phyloP scores from a whole-genome alignment of 164 flowering plant genomes.

The Vitis labrusca region DNA sequence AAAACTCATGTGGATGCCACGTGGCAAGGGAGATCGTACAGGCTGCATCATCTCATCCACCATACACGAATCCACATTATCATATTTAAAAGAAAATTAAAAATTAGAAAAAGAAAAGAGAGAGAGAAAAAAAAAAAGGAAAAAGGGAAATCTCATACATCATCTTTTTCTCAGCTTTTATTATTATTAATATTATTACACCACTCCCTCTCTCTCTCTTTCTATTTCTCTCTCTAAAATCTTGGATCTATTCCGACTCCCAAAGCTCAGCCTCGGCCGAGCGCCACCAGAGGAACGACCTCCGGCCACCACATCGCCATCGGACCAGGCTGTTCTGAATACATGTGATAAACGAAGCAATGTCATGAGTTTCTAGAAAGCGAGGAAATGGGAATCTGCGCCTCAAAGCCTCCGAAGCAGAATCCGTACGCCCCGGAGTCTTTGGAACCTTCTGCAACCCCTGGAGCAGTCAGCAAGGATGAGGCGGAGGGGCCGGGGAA shows the following conservation, averaged over 20 bases:
- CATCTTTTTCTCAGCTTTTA: not conserved
- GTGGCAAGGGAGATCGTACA: conserved; percentile 14
- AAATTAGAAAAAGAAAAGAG: too few species aligned
- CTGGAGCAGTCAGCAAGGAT: not conserved
- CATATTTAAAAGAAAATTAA: too few species aligned
- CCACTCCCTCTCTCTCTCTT: conserved; percentile 5
- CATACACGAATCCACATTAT: not conserved
- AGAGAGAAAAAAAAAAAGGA: too few species aligned
- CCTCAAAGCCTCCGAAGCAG: conserved; percentile 43
- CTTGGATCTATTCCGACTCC: too few species aligned
- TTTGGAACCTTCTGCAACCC: conserved; percentile 4
- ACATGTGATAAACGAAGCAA: too few species aligned
- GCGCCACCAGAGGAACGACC: too few species aligned
- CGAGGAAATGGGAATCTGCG: conserved; percentile 44
- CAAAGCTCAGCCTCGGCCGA: too few species aligned
- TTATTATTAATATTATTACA: not conserved
- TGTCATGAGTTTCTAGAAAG: not conserved
- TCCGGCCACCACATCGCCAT: not conserved
- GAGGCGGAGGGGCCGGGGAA: conserved; percentile 11
- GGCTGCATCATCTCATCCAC: conserved; percentile 1
- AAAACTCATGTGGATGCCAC: conserved; percentile 19
- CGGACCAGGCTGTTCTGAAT: not conserved
- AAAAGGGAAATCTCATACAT: not conserved
- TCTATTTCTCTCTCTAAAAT: conserved; percentile 7
- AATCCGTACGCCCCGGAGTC: conserved; percentile 31